phyloP scores from a whole-genome alignment of 2,329 filamentous ascomycete species.

The Raffaelea albimanens region DNA sequence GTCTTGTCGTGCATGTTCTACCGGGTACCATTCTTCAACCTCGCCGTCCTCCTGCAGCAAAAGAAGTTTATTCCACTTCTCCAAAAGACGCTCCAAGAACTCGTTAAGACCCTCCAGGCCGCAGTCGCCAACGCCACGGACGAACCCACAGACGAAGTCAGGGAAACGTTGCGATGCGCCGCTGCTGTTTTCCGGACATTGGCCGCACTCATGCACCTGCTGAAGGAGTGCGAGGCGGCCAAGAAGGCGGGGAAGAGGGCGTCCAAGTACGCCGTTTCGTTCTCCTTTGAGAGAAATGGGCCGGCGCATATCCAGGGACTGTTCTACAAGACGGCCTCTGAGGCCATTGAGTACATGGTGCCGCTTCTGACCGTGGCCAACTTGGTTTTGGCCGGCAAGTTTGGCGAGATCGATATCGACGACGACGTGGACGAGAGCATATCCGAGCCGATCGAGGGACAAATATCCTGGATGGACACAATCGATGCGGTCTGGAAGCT shows the following conservation, averaged over 20 bases:
- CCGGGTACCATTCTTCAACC: slow-evolving; percentile 57
- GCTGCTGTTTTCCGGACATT: slow-evolving; percentile 39
- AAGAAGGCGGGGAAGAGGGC: not conserved
- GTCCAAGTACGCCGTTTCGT: not conserved
- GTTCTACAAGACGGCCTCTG: slow-evolving; percentile 39
- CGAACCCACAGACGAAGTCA: too few species aligned
- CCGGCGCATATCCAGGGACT: slow-evolving; percentile 49
- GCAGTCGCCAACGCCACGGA: too few species aligned
- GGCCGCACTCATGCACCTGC: slow-evolving; percentile 33
- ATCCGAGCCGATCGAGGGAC: slow-evolving; percentile 24
- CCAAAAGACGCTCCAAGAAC: slow-evolving; percentile 54
- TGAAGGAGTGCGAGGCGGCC: slow-evolving; percentile 19
- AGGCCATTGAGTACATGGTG: slow-evolving; percentile 34
- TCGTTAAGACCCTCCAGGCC: slow-evolving; percentile 14
- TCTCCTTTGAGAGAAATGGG: slow-evolving; percentile 36
- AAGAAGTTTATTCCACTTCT: slow-evolving; percentile 58
- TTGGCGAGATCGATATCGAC: not conserved
- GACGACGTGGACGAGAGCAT: not conserved
- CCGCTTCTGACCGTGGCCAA: slow-evolving; percentile 37
- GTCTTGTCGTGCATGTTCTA: slow-evolving; percentile 52
- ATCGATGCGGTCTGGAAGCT: slow-evolving; percentile 42
- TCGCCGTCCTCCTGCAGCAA: slow-evolving; percentile 63
- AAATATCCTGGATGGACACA: slow-evolving; percentile 37
- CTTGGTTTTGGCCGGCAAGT: slow-evolving; percentile 18
- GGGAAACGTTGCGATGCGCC: slow-evolving; percentile 21